phyloP scores from a whole-genome alignment of 208 protist genomes.

The Leishmania gerbilli region DNA sequence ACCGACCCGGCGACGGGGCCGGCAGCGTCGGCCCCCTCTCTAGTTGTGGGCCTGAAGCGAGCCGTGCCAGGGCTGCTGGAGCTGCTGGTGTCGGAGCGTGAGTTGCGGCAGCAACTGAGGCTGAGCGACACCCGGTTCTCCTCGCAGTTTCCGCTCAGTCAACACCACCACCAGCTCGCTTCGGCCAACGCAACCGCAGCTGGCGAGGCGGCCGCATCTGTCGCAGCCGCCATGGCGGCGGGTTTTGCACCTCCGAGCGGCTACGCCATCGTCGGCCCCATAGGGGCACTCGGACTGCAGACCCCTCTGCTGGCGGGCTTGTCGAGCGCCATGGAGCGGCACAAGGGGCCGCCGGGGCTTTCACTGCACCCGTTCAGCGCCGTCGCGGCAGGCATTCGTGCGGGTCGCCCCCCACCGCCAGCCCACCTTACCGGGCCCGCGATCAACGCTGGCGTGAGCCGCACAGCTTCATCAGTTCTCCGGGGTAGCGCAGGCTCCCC shows the following conservation, averaged over 20 bases:
- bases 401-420: background rate
- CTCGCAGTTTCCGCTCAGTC: slow-evolving; percentile 13
- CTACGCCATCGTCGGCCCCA: background rate
- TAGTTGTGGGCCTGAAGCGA: slow-evolving; percentile 18
- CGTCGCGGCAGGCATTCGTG: slow-evolving; percentile 8
- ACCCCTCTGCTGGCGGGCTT: slow-evolving; percentile 7
- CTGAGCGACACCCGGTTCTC: slow-evolving; percentile 30
- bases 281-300: slow-evolving; percentile 10
- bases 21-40: background rate
- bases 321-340: slow-evolving; percentile 7
- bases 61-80: slow-evolving; percentile 53
- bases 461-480: background rate
- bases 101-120: slow-evolving; percentile 27
- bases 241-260: background rate
- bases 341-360: slow-evolving; percentile 8
- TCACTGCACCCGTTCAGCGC: slow-evolving; percentile 22
- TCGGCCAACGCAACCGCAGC: background rate
- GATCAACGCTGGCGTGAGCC: background rate
- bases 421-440: background rate
- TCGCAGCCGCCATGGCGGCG: background rate
- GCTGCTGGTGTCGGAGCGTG: slow-evolving; percentile 35
- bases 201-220: background rate
- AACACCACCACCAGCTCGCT: slow-evolving; percentile 1
- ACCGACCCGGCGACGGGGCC: background rate
- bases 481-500: background rate